Base-by-base conservation (phyloP, 2,329 filamentous ascomycete genomes). In the Colletotrichum agaves region DNA sequence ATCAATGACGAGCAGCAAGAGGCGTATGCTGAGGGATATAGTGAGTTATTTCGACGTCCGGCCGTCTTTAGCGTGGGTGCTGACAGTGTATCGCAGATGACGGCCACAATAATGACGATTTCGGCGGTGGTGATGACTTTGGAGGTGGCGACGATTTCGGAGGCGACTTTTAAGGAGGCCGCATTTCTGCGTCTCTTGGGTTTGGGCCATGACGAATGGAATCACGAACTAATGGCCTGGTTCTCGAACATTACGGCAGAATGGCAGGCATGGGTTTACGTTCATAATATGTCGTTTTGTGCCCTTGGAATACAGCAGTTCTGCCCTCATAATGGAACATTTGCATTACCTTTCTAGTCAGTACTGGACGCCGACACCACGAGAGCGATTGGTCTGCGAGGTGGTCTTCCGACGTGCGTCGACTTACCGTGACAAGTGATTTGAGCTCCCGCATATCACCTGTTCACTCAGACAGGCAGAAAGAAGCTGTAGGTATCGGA, bases 1-100 rank as follows among this genome's bases (percentile, higher is more conserved):
- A 83, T 94, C 57, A 80, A 91, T 63, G 87, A 90, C 69, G 76
- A 85, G 52, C 79, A 92, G 71, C 80, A 90, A 67, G 82, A 88
- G 5, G 85, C 87, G 33, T 90, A 85, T 63, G 73, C 80, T 44
- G 78, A 84, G 0, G 83, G 83, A 62, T 82, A 77, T 65, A 60
- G 79, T 81, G 72, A 76, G 79, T 77, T 15, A 11, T 21, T 21
- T 2, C 2, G 10, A 27, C 17, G 6, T 33, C 10, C 17, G 4
- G 10, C 12, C n/a, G 21, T 8, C 43, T 7, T 23, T 4, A 8
- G 5, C 46, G 8, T 4, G 15, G 4, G 19, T 62, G 43, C 71
- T 76, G 69, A 76, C 63, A 11, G 35, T 2, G 7, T 6, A 8
- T 12, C 33, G 6, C 13, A 69, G 27, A 70, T 19, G 69, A 69